A percentile compares a stretch with the other conserved stretches of the same genome.
These are phyloP conservation scores for Wickerhamiella cacticola DNA, from an alignment of 805 yeast species.

Conservation along the genomic window DNA sequence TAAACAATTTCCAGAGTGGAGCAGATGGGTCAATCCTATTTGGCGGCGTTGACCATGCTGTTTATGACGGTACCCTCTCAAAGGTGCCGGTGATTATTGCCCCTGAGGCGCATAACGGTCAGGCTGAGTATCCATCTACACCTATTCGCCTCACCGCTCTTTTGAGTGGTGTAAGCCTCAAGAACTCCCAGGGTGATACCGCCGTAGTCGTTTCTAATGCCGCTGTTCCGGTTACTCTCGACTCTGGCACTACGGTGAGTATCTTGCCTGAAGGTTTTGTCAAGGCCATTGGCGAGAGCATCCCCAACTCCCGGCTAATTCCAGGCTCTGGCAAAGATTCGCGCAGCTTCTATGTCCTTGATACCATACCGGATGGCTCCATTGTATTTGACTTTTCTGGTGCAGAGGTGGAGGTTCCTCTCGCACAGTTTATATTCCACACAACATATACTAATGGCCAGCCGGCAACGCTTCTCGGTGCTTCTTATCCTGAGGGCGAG, in stretches of 20 bases:
- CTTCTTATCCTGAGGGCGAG: no score
- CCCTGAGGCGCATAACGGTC: no score
- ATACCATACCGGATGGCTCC: constrained; percentile 27
- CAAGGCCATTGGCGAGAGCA: constrained; percentile 19
- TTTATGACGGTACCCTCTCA: constrained; percentile 39
- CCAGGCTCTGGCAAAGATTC: constrained; percentile 32
- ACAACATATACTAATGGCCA: constrained; percentile 14
- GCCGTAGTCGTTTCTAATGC: background rate
- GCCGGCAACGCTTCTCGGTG: constrained; percentile 11
- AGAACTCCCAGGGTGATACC: background rate
- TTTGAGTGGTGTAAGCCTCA: background rate
- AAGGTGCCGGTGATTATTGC: constrained; percentile 23
- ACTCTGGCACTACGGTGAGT: constrained; percentile 19
- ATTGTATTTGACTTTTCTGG: constrained; percentile 2
- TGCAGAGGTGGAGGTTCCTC: constrained; percentile 12
- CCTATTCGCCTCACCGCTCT: background rate
- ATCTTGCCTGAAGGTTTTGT: constrained; percentile 19
- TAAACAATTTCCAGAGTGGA: constrained; percentile 28
- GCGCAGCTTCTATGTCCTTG: background rate
- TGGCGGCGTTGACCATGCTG: constrained; percentile 57
- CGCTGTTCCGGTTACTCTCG: constrained; percentile 15
- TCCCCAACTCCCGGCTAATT: no score
- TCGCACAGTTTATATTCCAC: constrained; percentile 19
- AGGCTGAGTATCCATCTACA: background rate
- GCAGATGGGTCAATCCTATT: constrained; percentile 36